phyloP scores from a whole-genome alignment of 2,329 filamentous ascomycete genomes.

The Colletotrichum plurivorum region DNA sequence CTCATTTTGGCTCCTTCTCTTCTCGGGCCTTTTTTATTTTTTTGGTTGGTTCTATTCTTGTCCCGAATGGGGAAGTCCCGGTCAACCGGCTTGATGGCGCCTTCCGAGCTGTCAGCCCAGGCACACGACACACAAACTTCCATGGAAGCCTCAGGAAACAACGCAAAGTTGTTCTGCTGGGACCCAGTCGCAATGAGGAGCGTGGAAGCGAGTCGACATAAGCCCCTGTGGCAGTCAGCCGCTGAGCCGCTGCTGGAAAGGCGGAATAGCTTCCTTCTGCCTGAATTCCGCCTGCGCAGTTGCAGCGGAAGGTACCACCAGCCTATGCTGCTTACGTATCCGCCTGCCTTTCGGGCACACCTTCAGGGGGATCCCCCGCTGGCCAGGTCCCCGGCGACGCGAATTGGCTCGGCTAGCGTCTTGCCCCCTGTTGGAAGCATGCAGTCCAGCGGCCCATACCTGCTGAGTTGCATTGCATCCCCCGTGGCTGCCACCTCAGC shows the following conservation, averaged over 20 bases:
- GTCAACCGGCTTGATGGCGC: background rate
- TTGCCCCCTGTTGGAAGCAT: too few species aligned
- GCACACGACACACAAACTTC: background rate
- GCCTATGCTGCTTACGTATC: too few species aligned
- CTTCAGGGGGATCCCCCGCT: background rate
- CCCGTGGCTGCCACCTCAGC: too few species aligned
- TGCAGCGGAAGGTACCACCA: background rate
- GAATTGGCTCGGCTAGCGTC: slow-evolving; percentile 1
- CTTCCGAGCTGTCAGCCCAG: background rate
- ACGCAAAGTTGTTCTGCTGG: too few species aligned
- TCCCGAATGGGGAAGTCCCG: background rate
- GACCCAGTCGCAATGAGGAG: too few species aligned
- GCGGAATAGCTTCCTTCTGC: background rate
- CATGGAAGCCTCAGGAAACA: too few species aligned
- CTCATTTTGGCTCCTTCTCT: background rate
- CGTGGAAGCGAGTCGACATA: too few species aligned
- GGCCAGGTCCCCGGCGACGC: slow-evolving; percentile 4
- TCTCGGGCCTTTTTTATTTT: background rate
- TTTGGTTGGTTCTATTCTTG: background rate
- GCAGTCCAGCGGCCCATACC: background rate
- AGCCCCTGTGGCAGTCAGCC: too few species aligned
- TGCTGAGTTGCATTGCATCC: too few species aligned
- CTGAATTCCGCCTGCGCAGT: slow-evolving; percentile 14
- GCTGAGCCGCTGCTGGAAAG: too few species aligned
- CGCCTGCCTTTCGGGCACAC: too few species aligned